Percentiles rank a stretch among this genome's conserved stretches.
These are phyloP conservation scores for Isoetes taiwanensis DNA, from an alignment of 75 land plant species.

Conservation along the genomic window DNA sequence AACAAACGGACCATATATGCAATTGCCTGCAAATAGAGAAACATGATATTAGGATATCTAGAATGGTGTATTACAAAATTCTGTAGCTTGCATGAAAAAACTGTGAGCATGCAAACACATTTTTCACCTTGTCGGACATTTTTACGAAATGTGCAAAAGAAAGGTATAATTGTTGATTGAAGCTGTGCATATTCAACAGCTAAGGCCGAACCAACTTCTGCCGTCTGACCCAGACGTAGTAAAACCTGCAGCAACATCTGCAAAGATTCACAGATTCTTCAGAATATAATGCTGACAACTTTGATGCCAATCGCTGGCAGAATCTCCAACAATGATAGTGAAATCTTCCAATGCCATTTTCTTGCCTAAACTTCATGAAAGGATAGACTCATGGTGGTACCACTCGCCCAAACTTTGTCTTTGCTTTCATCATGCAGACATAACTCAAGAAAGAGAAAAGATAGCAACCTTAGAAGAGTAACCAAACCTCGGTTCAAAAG, in stretches of 20 bases:
- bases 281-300: background rate
- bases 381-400: no score
- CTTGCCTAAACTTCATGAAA: background rate
- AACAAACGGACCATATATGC: slow-evolving; percentile 55
- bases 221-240: slow-evolving; percentile 43
- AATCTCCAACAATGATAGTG: background rate
- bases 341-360: background rate
- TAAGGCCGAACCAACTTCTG: slow-evolving; percentile 26
- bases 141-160: slow-evolving; percentile 30
- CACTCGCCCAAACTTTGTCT: no score
- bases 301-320: background rate
- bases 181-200: slow-evolving; percentile 37
- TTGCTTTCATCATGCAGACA: no score
- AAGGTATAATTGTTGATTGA: slow-evolving; percentile 41
- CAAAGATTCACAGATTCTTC: background rate
- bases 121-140: background rate
- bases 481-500: background rate
- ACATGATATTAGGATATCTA: background rate
- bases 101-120: background rate
- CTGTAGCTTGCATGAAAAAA: background rate
- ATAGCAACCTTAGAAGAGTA: background rate
- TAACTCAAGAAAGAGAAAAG: background rate
- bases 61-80: background rate
- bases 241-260: slow-evolving; percentile 52
- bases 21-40: slow-evolving; percentile 30